Conservation (phyloP, 1,284 basidiomycete genomes). For the Fomes fomentarius region DNA sequence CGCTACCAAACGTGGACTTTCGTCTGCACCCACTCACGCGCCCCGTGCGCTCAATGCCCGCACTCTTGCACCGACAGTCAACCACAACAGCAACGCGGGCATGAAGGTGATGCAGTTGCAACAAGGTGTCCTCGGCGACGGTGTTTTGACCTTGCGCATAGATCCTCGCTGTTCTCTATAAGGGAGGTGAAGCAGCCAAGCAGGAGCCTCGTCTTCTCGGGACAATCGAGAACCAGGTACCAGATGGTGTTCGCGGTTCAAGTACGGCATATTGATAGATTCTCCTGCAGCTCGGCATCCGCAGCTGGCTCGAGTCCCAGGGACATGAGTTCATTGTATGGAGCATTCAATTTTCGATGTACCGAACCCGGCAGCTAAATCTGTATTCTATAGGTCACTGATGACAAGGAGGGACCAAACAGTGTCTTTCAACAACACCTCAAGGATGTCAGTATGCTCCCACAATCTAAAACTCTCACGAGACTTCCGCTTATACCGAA, state of each 20-base stretch:
- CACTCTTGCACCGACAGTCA: slow-evolving; percentile 14
- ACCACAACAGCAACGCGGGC: slow-evolving; percentile 12
- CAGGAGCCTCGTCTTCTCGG: slow-evolving; percentile 88
- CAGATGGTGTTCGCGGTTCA: too few species aligned
- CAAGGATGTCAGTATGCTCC: slow-evolving; percentile 70
- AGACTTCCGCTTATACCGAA: background rate
- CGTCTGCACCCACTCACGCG: slow-evolving; percentile 2
- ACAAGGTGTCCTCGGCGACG: too few species aligned
- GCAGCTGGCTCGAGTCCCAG: slow-evolving; percentile 70
- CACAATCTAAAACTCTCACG: too few species aligned
- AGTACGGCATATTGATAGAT: background rate
- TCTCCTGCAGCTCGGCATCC: slow-evolving; percentile 66
- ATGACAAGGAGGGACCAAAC: slow-evolving; percentile 87
- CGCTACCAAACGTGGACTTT: slow-evolving; percentile 17
- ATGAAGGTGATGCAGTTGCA: slow-evolving; percentile 24
- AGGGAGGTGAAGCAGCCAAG: slow-evolving; percentile 72
- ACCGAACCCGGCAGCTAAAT: slow-evolving; percentile 8
- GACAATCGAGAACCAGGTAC: slow-evolving; percentile 87
- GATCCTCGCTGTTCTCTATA: slow-evolving; percentile 85
- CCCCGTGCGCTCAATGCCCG: slow-evolving; percentile 18
- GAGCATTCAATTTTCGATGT: slow-evolving; percentile 24
- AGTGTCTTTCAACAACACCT: slow-evolving; percentile 90
- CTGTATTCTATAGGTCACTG: slow-evolving; percentile 60
- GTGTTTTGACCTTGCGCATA: slow-evolving; percentile 32
- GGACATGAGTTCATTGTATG: slow-evolving; percentile 78